Evolutionary conservation across 495 filamentous ascomycete species (phyloP).

Genomic region (Penicillium cataractarum): DNA sequence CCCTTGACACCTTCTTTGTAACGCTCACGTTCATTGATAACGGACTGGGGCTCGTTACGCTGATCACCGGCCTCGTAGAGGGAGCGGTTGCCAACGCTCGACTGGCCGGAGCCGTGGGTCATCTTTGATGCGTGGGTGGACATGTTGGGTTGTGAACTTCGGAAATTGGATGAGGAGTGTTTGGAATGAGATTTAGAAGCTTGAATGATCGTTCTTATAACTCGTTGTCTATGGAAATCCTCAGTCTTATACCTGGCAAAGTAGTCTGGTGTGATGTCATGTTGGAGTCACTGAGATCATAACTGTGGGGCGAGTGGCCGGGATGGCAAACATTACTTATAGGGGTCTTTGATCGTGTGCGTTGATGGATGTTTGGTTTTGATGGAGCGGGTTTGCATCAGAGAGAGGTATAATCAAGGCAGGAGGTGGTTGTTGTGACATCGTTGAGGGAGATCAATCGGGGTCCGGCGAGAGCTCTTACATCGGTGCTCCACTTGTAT

Average conservation of each 20-base stretch:
- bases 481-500: constrained; percentile 18
- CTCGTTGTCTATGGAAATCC: constrained; percentile 2
- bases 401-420: constrained; percentile 21
- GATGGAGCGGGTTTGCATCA: constrained; percentile 10
- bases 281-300: constrained; percentile 43
- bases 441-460: constrained; percentile 9
- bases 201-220: not conserved
- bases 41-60: constrained; percentile 62
- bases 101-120: constrained; percentile 36
- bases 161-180: too few relatives aligned
- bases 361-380: constrained; percentile 14
- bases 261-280: constrained; percentile 37
- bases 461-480: not conserved
- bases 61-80: constrained; percentile 74
- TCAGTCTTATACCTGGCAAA: constrained; percentile 25
- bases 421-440: constrained; percentile 22
- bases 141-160: constrained; percentile 10
- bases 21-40: constrained; percentile 53
- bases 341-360: constrained; percentile 12
- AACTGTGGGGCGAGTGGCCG: constrained; percentile 29
- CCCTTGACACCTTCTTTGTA: constrained; percentile 69
- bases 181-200: too few relatives aligned
- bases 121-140: constrained; percentile 13
- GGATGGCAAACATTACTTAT: constrained; percentile 7
- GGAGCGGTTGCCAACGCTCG: constrained; percentile 54